phyloP scores from a whole-genome alignment of 2,329 filamentous ascomycete species.

The Colletotrichum tofieldiae region DNA sequence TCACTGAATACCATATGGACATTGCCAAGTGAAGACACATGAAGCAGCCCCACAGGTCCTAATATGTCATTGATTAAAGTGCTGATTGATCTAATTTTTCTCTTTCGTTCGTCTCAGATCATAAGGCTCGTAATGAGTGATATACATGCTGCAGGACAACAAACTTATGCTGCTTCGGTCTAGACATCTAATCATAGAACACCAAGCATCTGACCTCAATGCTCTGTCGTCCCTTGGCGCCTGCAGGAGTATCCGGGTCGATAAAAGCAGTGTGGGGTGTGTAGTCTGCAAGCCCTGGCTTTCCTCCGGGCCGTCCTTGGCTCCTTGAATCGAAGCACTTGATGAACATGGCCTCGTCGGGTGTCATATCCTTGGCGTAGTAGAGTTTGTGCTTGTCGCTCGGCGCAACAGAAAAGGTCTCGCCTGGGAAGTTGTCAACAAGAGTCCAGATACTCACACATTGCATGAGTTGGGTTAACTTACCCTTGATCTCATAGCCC shows the following conservation, averaged over 20 bases:
- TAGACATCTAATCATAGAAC: constrained; percentile 64
- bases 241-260: constrained; percentile 75
- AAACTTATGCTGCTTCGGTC: too few relatives aligned
- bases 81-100: neutral
- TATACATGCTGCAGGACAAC: neutral
- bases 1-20: neutral
- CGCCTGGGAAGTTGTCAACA: constrained; percentile 56
- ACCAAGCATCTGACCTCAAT: constrained; percentile 77
- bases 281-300: constrained; percentile 62
- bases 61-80: neutral
- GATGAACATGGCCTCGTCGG: constrained; percentile 63
- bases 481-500: constrained; percentile 71
- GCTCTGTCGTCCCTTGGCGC: constrained; percentile 76
- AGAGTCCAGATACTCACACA: neutral
- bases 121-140: neutral
- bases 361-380: constrained; percentile 78
- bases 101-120: neutral
- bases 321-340: constrained; percentile 70
- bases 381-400: constrained; percentile 74
- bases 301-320: constrained; percentile 58
- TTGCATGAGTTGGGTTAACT: neutral
- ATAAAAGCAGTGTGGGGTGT: constrained; percentile 70
- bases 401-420: constrained; percentile 73
- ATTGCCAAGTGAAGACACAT: neutral
- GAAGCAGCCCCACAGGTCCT: neutral